phyloP scores from a whole-genome alignment of 78 protist species.

The Chrysochromulina tobinii region DNA sequence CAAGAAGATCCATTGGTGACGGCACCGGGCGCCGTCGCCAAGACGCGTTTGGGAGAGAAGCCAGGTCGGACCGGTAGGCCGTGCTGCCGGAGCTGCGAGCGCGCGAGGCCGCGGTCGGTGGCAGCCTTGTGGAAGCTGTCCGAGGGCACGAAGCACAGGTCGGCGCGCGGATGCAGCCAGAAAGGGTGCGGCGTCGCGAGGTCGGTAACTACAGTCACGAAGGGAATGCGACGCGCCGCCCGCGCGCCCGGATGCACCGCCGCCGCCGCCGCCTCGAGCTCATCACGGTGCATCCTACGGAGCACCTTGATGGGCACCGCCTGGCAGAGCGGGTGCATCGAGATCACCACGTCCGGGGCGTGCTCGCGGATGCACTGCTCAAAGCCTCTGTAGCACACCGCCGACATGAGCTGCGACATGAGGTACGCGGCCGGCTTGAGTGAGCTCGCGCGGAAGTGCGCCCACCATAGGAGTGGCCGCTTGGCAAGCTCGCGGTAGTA shows the following conservation, averaged over 20 bases:
- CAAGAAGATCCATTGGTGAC: too few relatives aligned
- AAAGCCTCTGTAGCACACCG: not conserved
- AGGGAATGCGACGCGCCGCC: not conserved
- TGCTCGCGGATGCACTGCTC: not conserved
- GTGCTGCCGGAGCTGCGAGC: not conserved
- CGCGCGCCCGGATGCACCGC: too few relatives aligned
- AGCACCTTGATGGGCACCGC: not conserved
- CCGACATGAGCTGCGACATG: too few relatives aligned
- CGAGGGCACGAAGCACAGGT: not conserved
- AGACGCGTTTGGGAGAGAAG: too few relatives aligned
- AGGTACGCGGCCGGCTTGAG: too few relatives aligned
- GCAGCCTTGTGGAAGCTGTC: not conserved
- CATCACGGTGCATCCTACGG: too few relatives aligned
- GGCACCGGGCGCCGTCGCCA: too few relatives aligned
- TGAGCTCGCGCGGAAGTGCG: too few relatives aligned
- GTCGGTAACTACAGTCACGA: constrained; percentile 13
- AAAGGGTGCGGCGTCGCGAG: not conserved
- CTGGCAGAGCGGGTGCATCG: constrained; percentile 21
- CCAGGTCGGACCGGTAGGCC: not conserved
- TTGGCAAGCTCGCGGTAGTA: too few relatives aligned
- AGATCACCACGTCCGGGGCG: not conserved
- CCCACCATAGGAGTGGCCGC: too few relatives aligned
- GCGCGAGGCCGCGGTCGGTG: not conserved
- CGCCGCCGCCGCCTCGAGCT: not conserved
- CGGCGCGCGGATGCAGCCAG: not conserved